These are phyloP conservation scores for Toxoplasma gondii DNA, from an alignment of 169 alveolate genomes.

Conservation along the genomic window DNA sequence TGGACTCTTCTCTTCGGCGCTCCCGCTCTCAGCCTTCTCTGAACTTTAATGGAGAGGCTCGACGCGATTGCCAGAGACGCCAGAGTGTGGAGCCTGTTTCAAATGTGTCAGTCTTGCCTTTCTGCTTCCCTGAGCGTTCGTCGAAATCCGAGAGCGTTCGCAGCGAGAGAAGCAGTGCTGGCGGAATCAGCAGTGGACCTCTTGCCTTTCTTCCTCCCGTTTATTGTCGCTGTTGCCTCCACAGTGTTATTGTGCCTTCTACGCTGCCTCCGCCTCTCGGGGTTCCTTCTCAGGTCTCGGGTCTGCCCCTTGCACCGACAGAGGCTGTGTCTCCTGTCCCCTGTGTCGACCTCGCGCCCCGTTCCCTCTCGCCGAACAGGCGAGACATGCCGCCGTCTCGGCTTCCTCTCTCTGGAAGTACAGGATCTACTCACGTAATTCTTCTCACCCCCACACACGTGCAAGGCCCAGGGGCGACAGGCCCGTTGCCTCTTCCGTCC, in stretches of 20 bases:
- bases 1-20: background rate
- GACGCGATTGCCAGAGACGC: background rate
- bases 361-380: background rate
- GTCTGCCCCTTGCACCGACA: background rate
- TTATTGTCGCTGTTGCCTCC: background rate
- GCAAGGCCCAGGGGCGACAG: background rate
- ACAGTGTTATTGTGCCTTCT: background rate
- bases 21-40: background rate
- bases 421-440: background rate
- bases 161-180: background rate
- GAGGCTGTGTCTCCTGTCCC: background rate
- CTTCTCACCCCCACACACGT: background rate
- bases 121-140: background rate
- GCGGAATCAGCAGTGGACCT: background rate
- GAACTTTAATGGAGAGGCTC: background rate
- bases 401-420: background rate
- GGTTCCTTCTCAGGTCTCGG: too few relatives aligned
- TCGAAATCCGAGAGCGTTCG: background rate
- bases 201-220: background rate
- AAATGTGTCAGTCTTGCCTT: background rate
- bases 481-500: background rate
- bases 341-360: background rate
- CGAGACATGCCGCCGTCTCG: background rate
- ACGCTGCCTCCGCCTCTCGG: background rate
- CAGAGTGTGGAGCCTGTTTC: background rate